Percentiles rank a stretch among this genome's conserved stretches.
phyloP scores from a whole-genome alignment of 805 yeast genomes.

The Sugiyamaella lignohabitans region DNA sequence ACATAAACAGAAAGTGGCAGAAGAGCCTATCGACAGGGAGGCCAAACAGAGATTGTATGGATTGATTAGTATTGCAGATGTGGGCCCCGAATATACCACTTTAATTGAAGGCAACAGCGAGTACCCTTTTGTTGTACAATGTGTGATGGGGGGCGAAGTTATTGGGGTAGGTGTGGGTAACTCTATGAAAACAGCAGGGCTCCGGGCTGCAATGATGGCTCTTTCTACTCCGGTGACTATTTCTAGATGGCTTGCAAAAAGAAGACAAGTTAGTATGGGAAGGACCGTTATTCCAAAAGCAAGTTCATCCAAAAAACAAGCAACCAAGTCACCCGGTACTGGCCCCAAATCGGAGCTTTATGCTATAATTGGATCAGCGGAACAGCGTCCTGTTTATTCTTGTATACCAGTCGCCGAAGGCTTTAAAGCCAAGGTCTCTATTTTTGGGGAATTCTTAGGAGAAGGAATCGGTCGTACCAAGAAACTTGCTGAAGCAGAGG shows the following conservation, averaged over 20 bases:
- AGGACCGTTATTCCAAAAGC: background rate
- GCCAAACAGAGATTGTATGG: constrained; percentile 72
- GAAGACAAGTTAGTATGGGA: constrained; percentile 36
- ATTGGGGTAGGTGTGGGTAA: constrained; percentile 70
- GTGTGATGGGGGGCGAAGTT: constrained; percentile 55
- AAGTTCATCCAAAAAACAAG: background rate
- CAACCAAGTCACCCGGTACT: background rate
- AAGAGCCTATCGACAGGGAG: constrained; percentile 42
- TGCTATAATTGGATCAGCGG: constrained; percentile 14
- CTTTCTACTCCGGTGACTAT: constrained; percentile 50
- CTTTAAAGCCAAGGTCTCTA: constrained; percentile 8
- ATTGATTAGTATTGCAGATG: constrained; percentile 66
- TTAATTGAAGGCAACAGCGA: constrained; percentile 38
- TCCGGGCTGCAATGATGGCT: constrained; percentile 79
- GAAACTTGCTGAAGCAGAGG: constrained; percentile 19
- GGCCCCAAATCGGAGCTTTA: constrained; percentile 9
- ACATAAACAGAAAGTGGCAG: constrained; percentile 28
- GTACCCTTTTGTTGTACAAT: constrained; percentile 55
- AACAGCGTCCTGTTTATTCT: constrained; percentile 14
- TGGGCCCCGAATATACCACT: constrained; percentile 53
- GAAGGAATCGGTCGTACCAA: constrained; percentile 15
- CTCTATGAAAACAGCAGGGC: constrained; percentile 69
- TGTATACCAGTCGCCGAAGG: background rate
- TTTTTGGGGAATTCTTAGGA: constrained; percentile 15
- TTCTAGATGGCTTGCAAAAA: constrained; percentile 53